Evolutionary conservation across 1,284 basidiomycete species (phyloP).

Genomic region (Cerioporus squamosus): DNA sequence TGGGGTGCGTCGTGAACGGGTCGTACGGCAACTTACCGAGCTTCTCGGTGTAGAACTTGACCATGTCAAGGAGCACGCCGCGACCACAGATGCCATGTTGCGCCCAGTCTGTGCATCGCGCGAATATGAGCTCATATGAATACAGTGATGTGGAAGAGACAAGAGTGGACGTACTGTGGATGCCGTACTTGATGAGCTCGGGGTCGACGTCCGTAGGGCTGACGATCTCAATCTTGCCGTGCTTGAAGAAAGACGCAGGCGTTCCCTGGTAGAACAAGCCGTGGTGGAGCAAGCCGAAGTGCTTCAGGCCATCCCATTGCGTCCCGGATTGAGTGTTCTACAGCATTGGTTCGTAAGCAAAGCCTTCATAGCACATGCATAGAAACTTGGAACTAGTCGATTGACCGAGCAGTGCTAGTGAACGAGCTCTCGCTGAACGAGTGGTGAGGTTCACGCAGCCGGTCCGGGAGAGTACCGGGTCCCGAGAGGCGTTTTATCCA

Average conservation of each 20-base stretch:
- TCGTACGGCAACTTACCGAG: conserved; percentile 59
- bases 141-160: neutral
- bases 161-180: conserved; percentile 57
- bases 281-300: conserved; percentile 60
- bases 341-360: neutral
- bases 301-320: conserved; percentile 76
- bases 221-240: conserved; percentile 50
- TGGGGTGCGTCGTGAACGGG: conserved; percentile 63
- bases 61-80: conserved; percentile 70
- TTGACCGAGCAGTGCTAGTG: no score
- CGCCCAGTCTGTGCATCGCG: conserved; percentile 62
- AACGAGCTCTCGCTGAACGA: no score
- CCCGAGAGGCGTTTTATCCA: no score
- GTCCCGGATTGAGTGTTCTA: conserved; percentile 78
- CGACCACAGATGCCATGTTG: conserved; percentile 76
- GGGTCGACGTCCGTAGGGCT: conserved; percentile 57
- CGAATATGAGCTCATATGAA: neutral
- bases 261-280: conserved; percentile 69
- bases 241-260: conserved; percentile 46
- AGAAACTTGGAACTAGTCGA: no score
- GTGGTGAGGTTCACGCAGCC: no score
- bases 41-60: conserved; percentile 51
- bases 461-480: no score
- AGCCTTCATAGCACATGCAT: no score
- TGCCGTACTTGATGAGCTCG: conserved; percentile 56